These are phyloP conservation scores for Botrytis aclada DNA, from an alignment of 2,329 filamentous ascomycete genomes.

Conservation along the genomic window DNA sequence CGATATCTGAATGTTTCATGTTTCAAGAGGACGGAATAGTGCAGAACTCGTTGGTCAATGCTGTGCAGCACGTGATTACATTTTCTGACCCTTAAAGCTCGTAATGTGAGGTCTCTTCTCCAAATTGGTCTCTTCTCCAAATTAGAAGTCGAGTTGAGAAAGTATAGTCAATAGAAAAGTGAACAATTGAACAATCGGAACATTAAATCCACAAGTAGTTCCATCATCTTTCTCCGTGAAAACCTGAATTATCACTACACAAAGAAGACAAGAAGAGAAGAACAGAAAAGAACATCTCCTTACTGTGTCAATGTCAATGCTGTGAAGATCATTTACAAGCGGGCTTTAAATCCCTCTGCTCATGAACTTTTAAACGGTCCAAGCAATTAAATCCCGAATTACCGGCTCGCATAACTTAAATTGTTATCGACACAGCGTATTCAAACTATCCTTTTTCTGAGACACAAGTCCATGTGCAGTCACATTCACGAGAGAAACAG, in stretches of 20 bases:
- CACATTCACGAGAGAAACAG: neutral
- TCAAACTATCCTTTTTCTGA: neutral
- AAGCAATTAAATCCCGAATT: neutral
- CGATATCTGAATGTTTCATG: conserved; percentile 8
- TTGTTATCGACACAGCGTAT: neutral
- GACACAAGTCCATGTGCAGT: neutral
- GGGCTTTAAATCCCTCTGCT: neutral
- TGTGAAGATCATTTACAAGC: neutral
- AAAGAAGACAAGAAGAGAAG: neutral
- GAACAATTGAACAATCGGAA: neutral
- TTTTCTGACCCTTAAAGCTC: neutral
- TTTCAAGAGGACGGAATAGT: neutral
- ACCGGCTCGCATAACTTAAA: neutral
- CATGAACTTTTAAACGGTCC: neutral
- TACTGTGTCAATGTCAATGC: neutral
- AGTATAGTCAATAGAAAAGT: neutral
- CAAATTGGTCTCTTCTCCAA: neutral
- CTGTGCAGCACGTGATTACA: neutral
- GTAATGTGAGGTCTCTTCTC: neutral
- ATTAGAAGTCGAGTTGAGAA: neutral
- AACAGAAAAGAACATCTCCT: neutral
- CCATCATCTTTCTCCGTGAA: no score
- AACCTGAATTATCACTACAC: neutral
- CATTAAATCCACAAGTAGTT: no score
- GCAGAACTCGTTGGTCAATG: neutral